These are phyloP conservation scores for Allium sativum DNA, from an alignment of 106 monocot genomes.

Conservation along the genomic window DNA sequence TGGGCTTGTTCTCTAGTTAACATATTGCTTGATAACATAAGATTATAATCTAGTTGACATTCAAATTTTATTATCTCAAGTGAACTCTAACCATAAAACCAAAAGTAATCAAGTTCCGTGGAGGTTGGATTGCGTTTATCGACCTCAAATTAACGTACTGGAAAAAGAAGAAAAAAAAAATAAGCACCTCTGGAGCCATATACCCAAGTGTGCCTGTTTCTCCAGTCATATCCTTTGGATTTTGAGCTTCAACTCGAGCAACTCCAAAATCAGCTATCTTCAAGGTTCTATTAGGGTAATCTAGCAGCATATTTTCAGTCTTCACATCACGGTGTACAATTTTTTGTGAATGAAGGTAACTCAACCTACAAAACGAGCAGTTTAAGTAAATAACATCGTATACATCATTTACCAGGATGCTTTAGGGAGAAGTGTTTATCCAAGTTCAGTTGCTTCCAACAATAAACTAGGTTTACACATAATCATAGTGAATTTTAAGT, in stretches of 20 bases:
- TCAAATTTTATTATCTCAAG: no score
- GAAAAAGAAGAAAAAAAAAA: no score
- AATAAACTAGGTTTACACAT: not conserved
- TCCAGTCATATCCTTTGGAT: constrained; percentile 63
- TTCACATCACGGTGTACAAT: constrained; percentile 45
- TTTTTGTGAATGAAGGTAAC: constrained; percentile 69
- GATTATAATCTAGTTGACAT: no score
- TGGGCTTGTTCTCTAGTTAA: no score
- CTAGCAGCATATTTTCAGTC: constrained; percentile 79
- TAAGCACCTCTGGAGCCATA: constrained; percentile 76
- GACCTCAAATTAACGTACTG: no score
- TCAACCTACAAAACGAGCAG: constrained; percentile 33
- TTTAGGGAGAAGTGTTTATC: not conserved
- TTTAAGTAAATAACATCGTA: not conserved
- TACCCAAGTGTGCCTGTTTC: constrained; percentile 74
- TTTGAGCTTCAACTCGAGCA: constrained; percentile 81
- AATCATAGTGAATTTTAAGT: not conserved
- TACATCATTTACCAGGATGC: not conserved
- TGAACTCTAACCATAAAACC: no score
- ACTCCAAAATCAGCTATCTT: constrained; percentile 94
- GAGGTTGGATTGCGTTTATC: no score
- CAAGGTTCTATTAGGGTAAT: constrained; percentile 31
- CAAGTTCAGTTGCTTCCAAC: not conserved
- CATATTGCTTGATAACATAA: no score
- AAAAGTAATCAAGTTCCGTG: no score